These are phyloP conservation scores for Phytopythium montanum DNA, from an alignment of 352 stramenopile species.

Conservation along the genomic window DNA sequence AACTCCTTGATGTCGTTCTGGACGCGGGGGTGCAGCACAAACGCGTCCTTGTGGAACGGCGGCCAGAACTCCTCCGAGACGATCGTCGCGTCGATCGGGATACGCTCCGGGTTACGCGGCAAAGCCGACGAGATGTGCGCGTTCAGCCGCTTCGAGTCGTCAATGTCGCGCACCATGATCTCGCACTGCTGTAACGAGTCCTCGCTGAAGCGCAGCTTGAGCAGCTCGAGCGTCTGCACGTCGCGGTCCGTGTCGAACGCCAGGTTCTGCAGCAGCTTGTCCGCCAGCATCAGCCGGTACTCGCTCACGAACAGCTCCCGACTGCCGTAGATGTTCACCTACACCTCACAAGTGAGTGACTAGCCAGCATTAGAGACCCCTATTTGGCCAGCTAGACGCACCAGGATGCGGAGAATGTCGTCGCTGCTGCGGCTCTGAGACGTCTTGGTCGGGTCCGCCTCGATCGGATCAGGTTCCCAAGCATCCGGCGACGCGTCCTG, in stretches of 20 bases:
- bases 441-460: constrained; percentile 80
- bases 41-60: constrained; percentile 90
- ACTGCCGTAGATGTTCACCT: constrained; percentile 97
- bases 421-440: constrained; percentile 78
- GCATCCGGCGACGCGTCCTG: constrained; percentile 76
- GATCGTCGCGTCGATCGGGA: constrained; percentile 89
- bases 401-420: constrained; percentile 97
- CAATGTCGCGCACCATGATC: constrained; percentile 98
- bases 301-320: constrained; percentile 99
- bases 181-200: constrained; percentile 93
- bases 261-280: constrained; percentile 94
- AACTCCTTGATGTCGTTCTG: constrained; percentile 83
- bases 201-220: constrained; percentile 97
- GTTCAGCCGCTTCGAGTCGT: constrained; percentile 95
- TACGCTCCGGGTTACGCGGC: constrained; percentile 4
- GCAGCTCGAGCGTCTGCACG: constrained; percentile 94
- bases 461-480: constrained; percentile 90
- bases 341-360: neutral
- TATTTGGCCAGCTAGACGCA: constrained; percentile 14
- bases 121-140: constrained; percentile 77
- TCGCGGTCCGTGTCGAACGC: constrained; percentile 94
- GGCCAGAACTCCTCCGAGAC: constrained; percentile 98
- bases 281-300: constrained; percentile 96
- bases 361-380: no score
- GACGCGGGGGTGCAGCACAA: constrained; percentile 88